phyloP scores from a whole-genome alignment of 2,329 filamentous ascomycete species.

The Thelonectria blattea region DNA sequence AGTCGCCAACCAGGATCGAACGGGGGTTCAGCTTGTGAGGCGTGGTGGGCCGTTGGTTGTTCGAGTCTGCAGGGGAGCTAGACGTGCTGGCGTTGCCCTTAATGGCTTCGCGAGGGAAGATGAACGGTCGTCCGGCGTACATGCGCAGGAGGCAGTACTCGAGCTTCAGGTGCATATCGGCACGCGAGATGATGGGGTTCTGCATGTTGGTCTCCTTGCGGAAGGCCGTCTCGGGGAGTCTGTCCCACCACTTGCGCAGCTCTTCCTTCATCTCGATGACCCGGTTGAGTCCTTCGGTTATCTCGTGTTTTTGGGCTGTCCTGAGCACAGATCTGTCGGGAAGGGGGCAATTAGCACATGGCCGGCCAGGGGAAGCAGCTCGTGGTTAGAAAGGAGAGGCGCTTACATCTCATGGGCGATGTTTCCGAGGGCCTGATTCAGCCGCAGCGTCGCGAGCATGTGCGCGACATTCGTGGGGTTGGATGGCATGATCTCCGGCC shows the following conservation, averaged over 20 bases:
- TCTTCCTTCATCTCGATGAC: constrained; percentile 46
- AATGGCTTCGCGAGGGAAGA: constrained; percentile 47
- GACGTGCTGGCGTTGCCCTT: constrained; percentile 38
- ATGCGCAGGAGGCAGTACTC: constrained; percentile 60
- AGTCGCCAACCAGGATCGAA: constrained; percentile 54
- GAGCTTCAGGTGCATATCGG: constrained; percentile 57
- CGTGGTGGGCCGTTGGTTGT: constrained; percentile 37
- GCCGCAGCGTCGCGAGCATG: constrained; percentile 51
- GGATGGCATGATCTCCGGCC: constrained; percentile 49
- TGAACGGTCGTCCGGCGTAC: constrained; percentile 60
- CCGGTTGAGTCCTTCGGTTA: constrained; percentile 41
- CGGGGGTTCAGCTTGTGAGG: constrained; percentile 41
- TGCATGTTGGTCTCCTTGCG: constrained; percentile 48
- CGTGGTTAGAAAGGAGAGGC: background rate
- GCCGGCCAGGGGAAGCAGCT: background rate
- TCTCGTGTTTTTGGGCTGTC: constrained; percentile 41
- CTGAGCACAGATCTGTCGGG: constrained; percentile 43
- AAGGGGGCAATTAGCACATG: constrained; percentile 16
- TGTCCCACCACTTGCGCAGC: constrained; percentile 48
- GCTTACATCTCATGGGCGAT: constrained; percentile 49
- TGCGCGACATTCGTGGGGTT: constrained; percentile 52
- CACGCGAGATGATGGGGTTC: constrained; percentile 50
- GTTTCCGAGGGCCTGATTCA: constrained; percentile 45
- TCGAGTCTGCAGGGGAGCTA: constrained; percentile 41
- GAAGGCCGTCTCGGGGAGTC: constrained; percentile 41